These are phyloP conservation scores for Spiromyces aspiralis DNA, from an alignment of 371 early-diverging fungal genomes.

Conservation along the genomic window DNA sequence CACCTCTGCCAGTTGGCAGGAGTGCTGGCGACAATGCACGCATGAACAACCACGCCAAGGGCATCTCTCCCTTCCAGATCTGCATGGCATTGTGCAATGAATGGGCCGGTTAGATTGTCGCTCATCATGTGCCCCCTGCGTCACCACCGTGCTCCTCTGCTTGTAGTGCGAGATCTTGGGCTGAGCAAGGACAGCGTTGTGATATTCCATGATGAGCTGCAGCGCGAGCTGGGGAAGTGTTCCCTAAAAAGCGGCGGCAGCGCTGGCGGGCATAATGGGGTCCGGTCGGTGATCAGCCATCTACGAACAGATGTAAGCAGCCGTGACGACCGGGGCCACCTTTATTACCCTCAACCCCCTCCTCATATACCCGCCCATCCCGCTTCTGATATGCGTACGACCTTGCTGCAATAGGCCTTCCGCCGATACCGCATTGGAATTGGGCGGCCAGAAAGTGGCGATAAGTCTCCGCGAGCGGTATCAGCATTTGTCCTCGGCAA, in stretches of 20 bases:
- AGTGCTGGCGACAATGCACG: too few relatives aligned
- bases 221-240: background rate
- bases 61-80: too few relatives aligned
- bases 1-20: too few relatives aligned
- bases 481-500: background rate
- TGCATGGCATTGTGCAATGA: too few relatives aligned
- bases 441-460: background rate
- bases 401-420: background rate
- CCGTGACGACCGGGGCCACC: too few relatives aligned
- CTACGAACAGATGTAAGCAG: background rate
- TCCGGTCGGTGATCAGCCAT: background rate
- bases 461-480: background rate
- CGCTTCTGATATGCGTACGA: too few relatives aligned
- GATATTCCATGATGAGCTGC: background rate
- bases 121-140: too few relatives aligned
- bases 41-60: too few relatives aligned
- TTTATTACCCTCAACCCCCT: too few relatives aligned
- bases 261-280: background rate
- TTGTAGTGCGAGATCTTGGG: background rate
- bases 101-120: too few relatives aligned
- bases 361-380: too few relatives aligned
- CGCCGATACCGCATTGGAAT: background rate
- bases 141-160: too few relatives aligned
- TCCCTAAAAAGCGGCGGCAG: background rate
- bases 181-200: background rate